A percentile compares a stretch with the other conserved stretches of the same genome.
Evolutionary conservation across 805 yeast genomes (phyloP).

Genomic region (Zygotorulaspora florentina): DNA sequence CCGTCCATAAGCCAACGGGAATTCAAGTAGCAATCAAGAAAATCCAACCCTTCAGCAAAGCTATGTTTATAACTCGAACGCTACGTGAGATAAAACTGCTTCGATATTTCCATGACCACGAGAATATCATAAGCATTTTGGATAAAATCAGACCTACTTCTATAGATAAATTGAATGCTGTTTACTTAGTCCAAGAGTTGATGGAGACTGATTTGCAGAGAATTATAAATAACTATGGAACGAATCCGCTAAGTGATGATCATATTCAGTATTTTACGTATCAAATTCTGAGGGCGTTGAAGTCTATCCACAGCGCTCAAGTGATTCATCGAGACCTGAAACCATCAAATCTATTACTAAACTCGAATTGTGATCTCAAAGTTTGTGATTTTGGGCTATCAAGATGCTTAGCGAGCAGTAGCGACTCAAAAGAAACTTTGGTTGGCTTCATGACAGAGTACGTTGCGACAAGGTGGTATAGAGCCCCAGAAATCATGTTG

Average conservation of each 20-base stretch:
- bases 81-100: slow-evolving; percentile 65
- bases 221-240: slow-evolving; percentile 50
- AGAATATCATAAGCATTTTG: slow-evolving; percentile 61
- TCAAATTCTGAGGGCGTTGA: slow-evolving; percentile 66
- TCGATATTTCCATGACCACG: slow-evolving; percentile 61
- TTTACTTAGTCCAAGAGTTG: slow-evolving; percentile 69
- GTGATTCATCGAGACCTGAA: slow-evolving; percentile 76
- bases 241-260: slow-evolving; percentile 48
- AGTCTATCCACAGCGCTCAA: slow-evolving; percentile 65
- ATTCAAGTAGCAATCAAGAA: slow-evolving; percentile 72
- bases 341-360: slow-evolving; percentile 65
- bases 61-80: slow-evolving; percentile 64
- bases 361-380: slow-evolving; percentile 68
- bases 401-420: slow-evolving; percentile 43
- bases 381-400: slow-evolving; percentile 79
- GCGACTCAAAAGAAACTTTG: slow-evolving; percentile 42
- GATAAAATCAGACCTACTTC: slow-evolving; percentile 63
- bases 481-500: slow-evolving; percentile 82
- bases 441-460: slow-evolving; percentile 67
- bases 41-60: slow-evolving; percentile 64
- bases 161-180: slow-evolving; percentile 61
- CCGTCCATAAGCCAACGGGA: slow-evolving; percentile 56
- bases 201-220: slow-evolving; percentile 73
- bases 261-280: slow-evolving; percentile 68
- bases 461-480: slow-evolving; percentile 81